Evolutionary conservation across 495 filamentous ascomycete species (phyloP).

Genomic region (Corynascus novoguineensis): DNA sequence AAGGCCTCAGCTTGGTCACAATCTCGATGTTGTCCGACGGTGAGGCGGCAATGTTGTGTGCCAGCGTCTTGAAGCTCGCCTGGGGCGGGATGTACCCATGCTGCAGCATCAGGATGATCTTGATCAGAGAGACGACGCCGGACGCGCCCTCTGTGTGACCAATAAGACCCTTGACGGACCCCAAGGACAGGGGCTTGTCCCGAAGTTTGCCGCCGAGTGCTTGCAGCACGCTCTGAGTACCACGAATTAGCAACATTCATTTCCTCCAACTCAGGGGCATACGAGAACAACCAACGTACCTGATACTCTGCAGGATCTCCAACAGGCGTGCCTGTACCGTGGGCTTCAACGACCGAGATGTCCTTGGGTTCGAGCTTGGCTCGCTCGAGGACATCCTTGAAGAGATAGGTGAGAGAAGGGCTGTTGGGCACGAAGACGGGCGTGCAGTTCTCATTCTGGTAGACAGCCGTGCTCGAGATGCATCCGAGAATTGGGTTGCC

Average conservation of each 20-base stretch:
- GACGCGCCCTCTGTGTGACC: background rate
- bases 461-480: background rate
- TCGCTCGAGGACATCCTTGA: background rate
- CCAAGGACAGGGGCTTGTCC: background rate
- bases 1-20: conserved; percentile 24
- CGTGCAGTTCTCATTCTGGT: background rate
- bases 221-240: background rate
- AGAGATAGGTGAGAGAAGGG: background rate
- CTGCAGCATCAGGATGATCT: background rate
- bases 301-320: background rate
- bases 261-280: too few relatives aligned
- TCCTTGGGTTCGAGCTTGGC: background rate
- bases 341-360: background rate
- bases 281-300: background rate
- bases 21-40: conserved; percentile 38
- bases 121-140: background rate
- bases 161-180: background rate
- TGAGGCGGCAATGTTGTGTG: background rate
- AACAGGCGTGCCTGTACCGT: background rate
- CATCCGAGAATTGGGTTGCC: background rate
- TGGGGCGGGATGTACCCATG: background rate
- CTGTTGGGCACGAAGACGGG: background rate
- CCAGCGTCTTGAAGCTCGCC: background rate
- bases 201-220: background rate
- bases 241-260: background rate